Evolutionary conservation across 2,329 filamentous ascomycete species (phyloP), one percentile per base, ranked within the genome.

Genomic region (Neofusicoccum laricinum): DNA sequence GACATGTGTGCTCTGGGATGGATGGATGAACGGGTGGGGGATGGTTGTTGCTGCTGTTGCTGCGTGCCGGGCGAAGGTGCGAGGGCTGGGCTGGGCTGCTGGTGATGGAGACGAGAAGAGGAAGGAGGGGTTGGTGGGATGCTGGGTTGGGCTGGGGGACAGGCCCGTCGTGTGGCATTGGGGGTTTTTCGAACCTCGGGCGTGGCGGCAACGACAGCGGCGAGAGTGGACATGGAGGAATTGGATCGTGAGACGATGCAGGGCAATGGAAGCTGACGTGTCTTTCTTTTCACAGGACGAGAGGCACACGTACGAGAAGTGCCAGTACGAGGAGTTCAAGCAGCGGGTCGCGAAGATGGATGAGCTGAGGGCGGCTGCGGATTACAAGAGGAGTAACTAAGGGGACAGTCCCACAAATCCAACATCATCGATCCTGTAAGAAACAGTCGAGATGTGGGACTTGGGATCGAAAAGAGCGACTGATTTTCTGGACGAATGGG

Each of bases 241-340:
- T 34, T 3, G n/a, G n/a, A 2, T 36, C 41, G 7, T 1, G 15
- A 15, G 43, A 49, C 15, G 2, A 8, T 17, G 36, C 12, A 11
- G 19, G 10, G 25, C 6, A 61, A 21, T 10, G 8, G 14, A 40
- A 21, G 34, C 43, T 50, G 59, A 50, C 49, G 30, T 32, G 11
- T 3, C 34, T 3, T 25, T 45, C 34, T n/a, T n/a, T 19, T 25
- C 11, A 7, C 53, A 64, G 62, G 45, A 58, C 78, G 95, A 99
- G 85, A 86, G 95, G 83, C 95, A 99, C 82, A 90, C 89, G 75
- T 99, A 99, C 85, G 95, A 99, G 79, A 98, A 98, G 80, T 99
- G 95, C 87, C 95, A 99, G 76, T 99, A 99, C 81, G 91, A 91
- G 69, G 95, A 98, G 79, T 99, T 99, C 85, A 97, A 97, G 88